Conservation (phyloP, 805 yeast genomes). For the Starmerella bombi region DNA sequence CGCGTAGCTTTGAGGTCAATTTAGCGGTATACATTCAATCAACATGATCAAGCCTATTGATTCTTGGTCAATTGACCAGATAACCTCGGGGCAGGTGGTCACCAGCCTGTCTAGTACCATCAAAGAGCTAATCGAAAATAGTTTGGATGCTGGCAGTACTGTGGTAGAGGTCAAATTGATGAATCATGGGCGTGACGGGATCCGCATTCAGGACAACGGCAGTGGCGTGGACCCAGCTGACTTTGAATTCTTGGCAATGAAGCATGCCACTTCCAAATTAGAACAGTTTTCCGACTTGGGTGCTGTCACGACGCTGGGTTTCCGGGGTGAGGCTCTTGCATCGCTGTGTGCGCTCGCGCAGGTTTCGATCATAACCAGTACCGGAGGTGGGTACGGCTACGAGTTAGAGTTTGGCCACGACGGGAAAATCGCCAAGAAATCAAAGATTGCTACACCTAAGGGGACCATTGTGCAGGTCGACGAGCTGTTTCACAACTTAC, state of each 20-base stretch:
- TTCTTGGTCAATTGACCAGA: conserved; percentile 46
- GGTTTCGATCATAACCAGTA: conserved; percentile 38
- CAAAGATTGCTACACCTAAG: conserved; percentile 37
- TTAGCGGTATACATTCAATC: too few relatives aligned
- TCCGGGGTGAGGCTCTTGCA: conserved; percentile 58
- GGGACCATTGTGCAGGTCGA: conserved; percentile 59
- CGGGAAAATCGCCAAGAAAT: conserved; percentile 38
- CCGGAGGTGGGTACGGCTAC: conserved; percentile 42
- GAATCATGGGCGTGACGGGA: conserved; percentile 58
- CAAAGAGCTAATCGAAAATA: conserved; percentile 77
- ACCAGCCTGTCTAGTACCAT: conserved; percentile 62
- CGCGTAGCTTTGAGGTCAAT: neutral
- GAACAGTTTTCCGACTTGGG: conserved; percentile 29
- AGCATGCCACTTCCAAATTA: conserved; percentile 46
- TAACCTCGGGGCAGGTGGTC: conserved; percentile 91
- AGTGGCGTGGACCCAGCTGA: conserved; percentile 45
- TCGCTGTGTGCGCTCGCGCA: conserved; percentile 39
- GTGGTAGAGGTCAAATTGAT: conserved; percentile 54
- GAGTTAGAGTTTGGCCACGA: conserved; percentile 38
- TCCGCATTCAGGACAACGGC: conserved; percentile 69
- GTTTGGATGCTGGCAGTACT: conserved; percentile 65
- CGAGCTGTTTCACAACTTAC: conserved; percentile 52
- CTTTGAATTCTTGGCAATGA: conserved; percentile 35
- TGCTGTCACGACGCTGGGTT: conserved; percentile 41
- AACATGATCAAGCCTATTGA: conserved; percentile 33